A percentile compares a stretch with the other conserved stretches of the same genome.
Conservation (phyloP, 176 grass and related monocot species). For the Avena atlantica region DNA sequence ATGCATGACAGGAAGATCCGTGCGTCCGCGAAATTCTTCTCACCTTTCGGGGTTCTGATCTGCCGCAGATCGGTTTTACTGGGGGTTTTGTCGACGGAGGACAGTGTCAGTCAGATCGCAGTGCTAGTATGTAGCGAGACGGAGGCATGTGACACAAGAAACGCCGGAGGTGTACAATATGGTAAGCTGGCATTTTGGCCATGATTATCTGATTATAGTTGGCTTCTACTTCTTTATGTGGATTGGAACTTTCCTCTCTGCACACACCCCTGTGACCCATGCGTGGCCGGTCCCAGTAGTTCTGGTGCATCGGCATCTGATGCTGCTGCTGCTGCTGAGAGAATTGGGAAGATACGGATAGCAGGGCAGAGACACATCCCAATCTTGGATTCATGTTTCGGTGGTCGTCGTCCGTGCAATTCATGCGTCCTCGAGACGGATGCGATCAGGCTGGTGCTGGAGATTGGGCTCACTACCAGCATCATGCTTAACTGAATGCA, state of each 20-base stretch:
- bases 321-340: not conserved
- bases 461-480: not conserved
- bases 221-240: not conserved
- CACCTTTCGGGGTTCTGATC: not conserved
- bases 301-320: not conserved
- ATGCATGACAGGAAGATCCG: not conserved
- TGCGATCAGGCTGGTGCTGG: not conserved
- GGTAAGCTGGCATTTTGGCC: not conserved
- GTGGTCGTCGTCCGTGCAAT: not conserved
- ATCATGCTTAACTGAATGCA: no score
- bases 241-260: constrained; percentile 22
- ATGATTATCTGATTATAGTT: not conserved
- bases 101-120: not conserved
- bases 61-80: not conserved
- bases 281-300: not conserved
- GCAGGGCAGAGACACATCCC: not conserved
- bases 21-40: not conserved
- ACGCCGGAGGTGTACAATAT: not conserved
- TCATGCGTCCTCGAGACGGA: not conserved
- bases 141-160: constrained; percentile 6
- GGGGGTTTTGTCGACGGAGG: no score
- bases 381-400: not conserved
- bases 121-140: not conserved
- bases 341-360: not conserved
- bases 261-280: no score